These are phyloP conservation scores for Lupinus albus DNA, from an alignment of 306 rosid genomes.

Conservation along the genomic window DNA sequence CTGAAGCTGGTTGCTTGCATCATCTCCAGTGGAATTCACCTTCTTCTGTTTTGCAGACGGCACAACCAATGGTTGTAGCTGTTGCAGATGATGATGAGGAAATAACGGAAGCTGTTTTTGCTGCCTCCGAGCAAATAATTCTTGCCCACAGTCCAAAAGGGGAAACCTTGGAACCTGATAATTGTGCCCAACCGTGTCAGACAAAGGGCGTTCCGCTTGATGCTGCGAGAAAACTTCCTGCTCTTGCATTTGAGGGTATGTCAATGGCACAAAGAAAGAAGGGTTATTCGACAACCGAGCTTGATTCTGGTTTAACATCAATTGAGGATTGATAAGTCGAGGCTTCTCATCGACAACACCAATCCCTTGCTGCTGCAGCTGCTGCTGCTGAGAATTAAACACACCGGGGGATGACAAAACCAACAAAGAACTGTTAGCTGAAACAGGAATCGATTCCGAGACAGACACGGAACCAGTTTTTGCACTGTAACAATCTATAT, in stretches of 20 bases:
- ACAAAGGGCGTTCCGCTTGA: slow-evolving; percentile 59
- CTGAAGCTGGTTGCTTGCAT: slow-evolving; percentile 71
- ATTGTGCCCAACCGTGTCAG: slow-evolving; percentile 6
- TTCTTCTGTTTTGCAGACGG: slow-evolving; percentile 54
- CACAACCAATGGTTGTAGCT: slow-evolving; percentile 49
- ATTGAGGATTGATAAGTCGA: slow-evolving; percentile 63
- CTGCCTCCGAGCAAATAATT: slow-evolving; percentile 51
- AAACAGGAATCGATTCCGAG: slow-evolving; percentile 47
- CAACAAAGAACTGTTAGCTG: slow-evolving; percentile 43
- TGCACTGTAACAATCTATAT: slow-evolving; percentile 32
- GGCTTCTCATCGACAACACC: slow-evolving; percentile 71
- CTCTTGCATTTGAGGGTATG: slow-evolving; percentile 67
- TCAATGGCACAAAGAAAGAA: slow-evolving; percentile 68
- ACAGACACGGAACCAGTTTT: slow-evolving; percentile 35
- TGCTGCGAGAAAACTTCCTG: slow-evolving; percentile 56
- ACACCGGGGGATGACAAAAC: slow-evolving; percentile 45
- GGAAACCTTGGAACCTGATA: slow-evolving; percentile 53
- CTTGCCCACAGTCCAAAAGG: slow-evolving; percentile 58
- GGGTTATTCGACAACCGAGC: slow-evolving; percentile 62
- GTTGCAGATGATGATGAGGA: slow-evolving; percentile 54
- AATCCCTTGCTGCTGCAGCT: slow-evolving; percentile 41
- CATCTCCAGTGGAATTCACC: slow-evolving; percentile 57
- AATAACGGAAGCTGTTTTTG: slow-evolving; percentile 56
- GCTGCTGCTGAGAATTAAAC: slow-evolving; percentile 45
- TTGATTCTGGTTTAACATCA: slow-evolving; percentile 68